Conservation (phyloP, 768 basidiomycete species). For the Kwoniella botswanensis region DNA sequence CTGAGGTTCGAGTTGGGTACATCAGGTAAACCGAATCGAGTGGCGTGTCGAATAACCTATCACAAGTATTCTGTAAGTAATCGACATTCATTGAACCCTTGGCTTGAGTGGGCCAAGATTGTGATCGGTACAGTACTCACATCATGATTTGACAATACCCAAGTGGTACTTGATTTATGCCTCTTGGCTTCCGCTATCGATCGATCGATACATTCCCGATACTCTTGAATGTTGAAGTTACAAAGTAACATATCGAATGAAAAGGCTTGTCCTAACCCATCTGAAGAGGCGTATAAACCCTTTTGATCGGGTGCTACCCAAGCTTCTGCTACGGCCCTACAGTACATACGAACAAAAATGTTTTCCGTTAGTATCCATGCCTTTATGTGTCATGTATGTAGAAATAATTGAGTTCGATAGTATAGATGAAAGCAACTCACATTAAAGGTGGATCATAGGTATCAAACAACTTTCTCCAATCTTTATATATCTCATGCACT, state of each 20-base stretch:
- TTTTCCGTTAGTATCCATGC: constrained; percentile 3
- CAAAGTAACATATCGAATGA: constrained; percentile 49
- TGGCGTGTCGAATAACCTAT: constrained; percentile 45
- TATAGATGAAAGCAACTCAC: constrained; percentile 28
- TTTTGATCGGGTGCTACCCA: constrained; percentile 48
- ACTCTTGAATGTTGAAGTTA: constrained; percentile 36
- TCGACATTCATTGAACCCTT: too few relatives aligned
- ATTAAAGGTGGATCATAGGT: constrained; percentile 49
- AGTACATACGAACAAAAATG: background rate
- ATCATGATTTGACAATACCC: constrained; percentile 43
- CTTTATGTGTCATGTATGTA: too few relatives aligned
- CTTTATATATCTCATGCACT: constrained; percentile 43
- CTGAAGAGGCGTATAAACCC: constrained; percentile 40
- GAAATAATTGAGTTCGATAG: background rate
- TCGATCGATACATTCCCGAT: constrained; percentile 31
- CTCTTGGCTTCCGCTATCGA: constrained; percentile 23
- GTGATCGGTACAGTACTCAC: background rate
- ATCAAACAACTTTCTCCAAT: constrained; percentile 50
- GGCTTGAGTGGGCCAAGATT: too few relatives aligned
- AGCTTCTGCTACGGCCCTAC: constrained; percentile 48
- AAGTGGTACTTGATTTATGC: constrained; percentile 40
- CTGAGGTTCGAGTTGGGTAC: background rate
- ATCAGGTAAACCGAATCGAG: constrained; percentile 41
- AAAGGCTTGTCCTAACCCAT: constrained; percentile 50
- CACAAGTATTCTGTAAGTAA: background rate